Evolutionary conservation across 164 flowering plant genomes (phyloP), one percentile per base, ranked within the genome.

Genomic region (Kingdonia uniflora): DNA sequence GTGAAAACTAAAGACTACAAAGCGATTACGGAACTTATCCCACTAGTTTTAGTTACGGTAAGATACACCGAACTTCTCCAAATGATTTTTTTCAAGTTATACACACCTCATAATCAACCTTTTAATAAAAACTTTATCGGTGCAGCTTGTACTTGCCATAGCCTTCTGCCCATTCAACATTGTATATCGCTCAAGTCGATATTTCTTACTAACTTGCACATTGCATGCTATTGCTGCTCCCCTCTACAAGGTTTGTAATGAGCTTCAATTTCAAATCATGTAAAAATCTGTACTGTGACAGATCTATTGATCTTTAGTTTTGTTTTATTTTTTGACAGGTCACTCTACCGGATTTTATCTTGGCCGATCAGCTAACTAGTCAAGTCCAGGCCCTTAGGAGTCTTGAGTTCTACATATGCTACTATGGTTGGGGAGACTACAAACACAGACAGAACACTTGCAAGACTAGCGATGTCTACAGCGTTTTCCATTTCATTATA

Each of bases 361-460:
- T 77, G 51, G 83, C 83, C 22, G 92, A 84, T 62, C 87, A 84
- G 58, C 48, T 81, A 22, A 79, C 81, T 14, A 84, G 87, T 69
- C 92, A 80, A 82, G 86, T 84, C 21, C 90, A 87, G 40, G 82
- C 92, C 20, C 46, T 87, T 39, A 71, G 96, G 58, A 76, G 81
- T 50, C 55, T 84, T 26, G 72, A 76, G 60, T 82, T 84, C 66
- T 87, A 82, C 49, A 41, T 82, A 14, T 87, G 94, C 62, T 84
- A 87, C 67, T 87, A 87, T 55, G 81, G 69, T 2, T 76, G 85
- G 85, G 92, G 84, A 24, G 70, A 82, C 56, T 80, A 65, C 73
- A 71, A 38, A 48, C 63, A 1, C 6, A 76, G 85, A 66, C 45
- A 64, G 50, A 64, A 74, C 69, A 71, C 37, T 21, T 84, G 82